Evolutionary conservation across 2,329 filamentous ascomycete species (phyloP).

Genomic region (Trichoderma aggressivum): DNA sequence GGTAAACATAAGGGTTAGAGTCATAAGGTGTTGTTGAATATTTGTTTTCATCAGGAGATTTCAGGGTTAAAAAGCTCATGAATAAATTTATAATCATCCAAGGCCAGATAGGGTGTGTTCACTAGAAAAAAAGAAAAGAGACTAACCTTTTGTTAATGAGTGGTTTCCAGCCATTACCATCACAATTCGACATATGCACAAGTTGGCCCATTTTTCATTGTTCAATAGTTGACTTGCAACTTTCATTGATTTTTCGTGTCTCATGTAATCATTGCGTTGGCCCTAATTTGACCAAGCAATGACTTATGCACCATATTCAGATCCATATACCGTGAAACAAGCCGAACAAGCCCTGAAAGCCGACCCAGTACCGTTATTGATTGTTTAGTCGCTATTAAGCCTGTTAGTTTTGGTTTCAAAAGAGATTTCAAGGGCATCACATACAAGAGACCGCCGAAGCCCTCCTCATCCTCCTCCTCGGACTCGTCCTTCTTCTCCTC

Average conservation of each 20-base stretch:
- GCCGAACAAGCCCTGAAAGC: constrained; percentile 40
- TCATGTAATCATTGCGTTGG: constrained; percentile 34
- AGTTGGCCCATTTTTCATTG: background rate
- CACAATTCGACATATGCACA: constrained; percentile 10
- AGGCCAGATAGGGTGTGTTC: constrained; percentile 25
- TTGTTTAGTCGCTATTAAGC: constrained; percentile 50
- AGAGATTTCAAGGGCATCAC: constrained; percentile 26
- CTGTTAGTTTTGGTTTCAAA: constrained; percentile 36
- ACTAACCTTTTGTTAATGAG: constrained; percentile 44
- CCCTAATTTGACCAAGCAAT: constrained; percentile 42
- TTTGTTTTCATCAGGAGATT: constrained; percentile 54
- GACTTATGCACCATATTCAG: constrained; percentile 47
- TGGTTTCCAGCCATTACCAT: background rate
- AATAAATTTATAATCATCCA: constrained; percentile 56
- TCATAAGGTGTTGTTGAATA: constrained; percentile 55
- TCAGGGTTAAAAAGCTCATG: constrained; percentile 71
- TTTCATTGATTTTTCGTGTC: constrained; percentile 30
- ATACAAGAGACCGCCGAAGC: constrained; percentile 79
- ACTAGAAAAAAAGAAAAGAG: constrained; percentile 19
- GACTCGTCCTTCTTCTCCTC: constrained; percentile 65
- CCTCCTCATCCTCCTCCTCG: constrained; percentile 64
- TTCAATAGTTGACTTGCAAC: constrained; percentile 22
- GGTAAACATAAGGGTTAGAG: constrained; percentile 31
- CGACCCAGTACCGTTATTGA: constrained; percentile 38
- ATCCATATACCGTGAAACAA: constrained; percentile 44